Evolutionary conservation across 2,329 filamentous ascomycete species (phyloP), one percentile per base, ranked within the genome.

Genomic region (Fusarium acutatum): DNA sequence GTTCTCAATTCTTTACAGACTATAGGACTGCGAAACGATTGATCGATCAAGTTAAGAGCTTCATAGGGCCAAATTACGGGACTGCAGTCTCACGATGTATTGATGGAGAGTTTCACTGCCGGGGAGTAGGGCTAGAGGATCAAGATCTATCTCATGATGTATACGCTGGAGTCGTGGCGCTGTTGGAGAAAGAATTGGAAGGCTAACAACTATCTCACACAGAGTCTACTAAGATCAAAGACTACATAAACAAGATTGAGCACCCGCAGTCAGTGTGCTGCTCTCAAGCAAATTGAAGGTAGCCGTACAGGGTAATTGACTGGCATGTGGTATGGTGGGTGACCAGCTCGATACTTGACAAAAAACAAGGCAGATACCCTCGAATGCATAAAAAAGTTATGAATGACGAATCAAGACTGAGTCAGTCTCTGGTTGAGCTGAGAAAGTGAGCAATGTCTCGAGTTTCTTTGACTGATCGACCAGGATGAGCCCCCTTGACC

Each of bases 371-470:
- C 30, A 37, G 18, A 70, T 9, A 14, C 69, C 32, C 17, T 26
- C 24, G 7, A 34, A 47, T 69, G 59, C 50, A 66, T 44, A 60
- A 60, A 68, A 68, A 56, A 32, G 5, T 26, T 46, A 32, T 58
- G 35, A 20, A 64, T 18, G 49, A 46, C 34, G 20, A 30, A 35
- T 17, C 35, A 44, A 53, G 26, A 70, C 37, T 60, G 59, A 73
- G 50, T 70, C 54, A 69, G 17, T 28, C 46, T 54, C 43, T 43
- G 50, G 26, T n/a, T 17, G 41, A 71, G 58, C 43, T 72, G 69
- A 58, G 50, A 70, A 73, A 70, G 38, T 72, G 69, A 65, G 24
- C 53, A 73, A 60, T 72, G 69, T 72, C 60, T 73, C 34, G 46
- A 66, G 47, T 34, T 60, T 65, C 49, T 57, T 70, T 59, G 44